Conservation (phyloP, 768 basidiomycete species). For the Chalciporus pseudorubinellus region DNA sequence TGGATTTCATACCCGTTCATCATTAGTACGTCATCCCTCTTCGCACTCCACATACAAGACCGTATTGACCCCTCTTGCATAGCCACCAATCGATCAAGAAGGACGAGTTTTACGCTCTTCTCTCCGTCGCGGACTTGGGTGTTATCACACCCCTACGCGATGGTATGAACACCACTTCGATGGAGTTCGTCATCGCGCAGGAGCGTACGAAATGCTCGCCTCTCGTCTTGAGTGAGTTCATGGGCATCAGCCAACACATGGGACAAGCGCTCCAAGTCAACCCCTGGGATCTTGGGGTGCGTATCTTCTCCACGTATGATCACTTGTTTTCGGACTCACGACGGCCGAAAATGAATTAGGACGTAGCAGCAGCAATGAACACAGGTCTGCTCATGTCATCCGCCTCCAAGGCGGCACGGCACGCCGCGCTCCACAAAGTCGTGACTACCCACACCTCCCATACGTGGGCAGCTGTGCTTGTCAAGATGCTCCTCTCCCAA, state of each 20-base stretch:
- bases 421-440: conserved; percentile 73
- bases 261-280: conserved; percentile 86
- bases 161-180: conserved; percentile 98
- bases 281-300: conserved; percentile 90
- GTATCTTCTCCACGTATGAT: conserved; percentile 21
- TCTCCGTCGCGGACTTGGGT: conserved; percentile 90
- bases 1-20: conserved; percentile 96
- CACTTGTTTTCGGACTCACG: neutral
- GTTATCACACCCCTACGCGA: conserved; percentile 95
- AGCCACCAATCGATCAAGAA: conserved; percentile 97
- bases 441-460: conserved; percentile 94
- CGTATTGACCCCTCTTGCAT: neutral
- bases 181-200: conserved; percentile 98
- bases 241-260: conserved; percentile 96
- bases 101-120: conserved; percentile 95
- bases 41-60: neutral
- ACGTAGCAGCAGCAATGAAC: conserved; percentile 89
- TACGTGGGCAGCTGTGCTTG: conserved; percentile 88
- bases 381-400: conserved; percentile 79
- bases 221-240: conserved; percentile 92
- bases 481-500: conserved; percentile 84
- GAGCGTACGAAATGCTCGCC: conserved; percentile 79
- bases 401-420: conserved; percentile 70
- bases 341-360: conserved; percentile 39
- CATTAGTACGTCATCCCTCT: conserved; percentile 72